A percentile compares a stretch with the other conserved stretches of the same genome.
Evolutionary conservation across 2,329 filamentous ascomycete species (phyloP).

Genomic region (Curvularia hawaiiensis): DNA sequence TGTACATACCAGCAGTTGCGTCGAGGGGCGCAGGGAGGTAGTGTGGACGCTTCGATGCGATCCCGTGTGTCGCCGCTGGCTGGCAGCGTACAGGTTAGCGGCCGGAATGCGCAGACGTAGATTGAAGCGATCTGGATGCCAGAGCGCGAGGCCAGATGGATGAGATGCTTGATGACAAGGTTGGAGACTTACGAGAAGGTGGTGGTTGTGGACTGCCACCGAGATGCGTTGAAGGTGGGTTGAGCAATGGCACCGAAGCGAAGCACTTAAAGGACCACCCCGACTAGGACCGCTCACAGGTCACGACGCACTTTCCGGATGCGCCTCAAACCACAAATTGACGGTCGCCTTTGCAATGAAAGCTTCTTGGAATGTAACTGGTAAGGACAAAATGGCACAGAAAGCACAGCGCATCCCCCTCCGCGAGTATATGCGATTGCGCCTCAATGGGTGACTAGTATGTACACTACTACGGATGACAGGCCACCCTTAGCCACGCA

Average conservation of each 20-base stretch:
- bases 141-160: constrained; percentile 18
- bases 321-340: constrained; percentile 22
- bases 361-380: constrained; percentile 16
- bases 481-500: constrained; percentile 19
- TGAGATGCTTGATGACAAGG: constrained; percentile 23
- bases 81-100: constrained; percentile 41
- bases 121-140: constrained; percentile 19
- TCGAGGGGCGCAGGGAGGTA: constrained; percentile 31
- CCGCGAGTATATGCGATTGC: constrained; percentile 19
- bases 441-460: constrained; percentile 20
- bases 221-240: constrained; percentile 35
- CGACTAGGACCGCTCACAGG: constrained; percentile 33
- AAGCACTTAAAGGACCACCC: constrained; percentile 34
- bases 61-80: constrained; percentile 46
- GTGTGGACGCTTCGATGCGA: constrained; percentile 36
- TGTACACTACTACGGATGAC: constrained; percentile 16
- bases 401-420: constrained; percentile 23
- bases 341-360: constrained; percentile 26
- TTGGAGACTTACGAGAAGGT: constrained; percentile 32
- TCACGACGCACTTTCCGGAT: constrained; percentile 30
- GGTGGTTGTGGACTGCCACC: constrained; percentile 29
- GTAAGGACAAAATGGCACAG: constrained; percentile 7
- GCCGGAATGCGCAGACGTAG: constrained; percentile 28
- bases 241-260: constrained; percentile 29
- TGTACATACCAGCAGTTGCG: constrained; percentile 42